phyloP scores from a whole-genome alignment of 2,329 filamentous ascomycete species.

The Neodidymelliopsis sp. region DNA sequence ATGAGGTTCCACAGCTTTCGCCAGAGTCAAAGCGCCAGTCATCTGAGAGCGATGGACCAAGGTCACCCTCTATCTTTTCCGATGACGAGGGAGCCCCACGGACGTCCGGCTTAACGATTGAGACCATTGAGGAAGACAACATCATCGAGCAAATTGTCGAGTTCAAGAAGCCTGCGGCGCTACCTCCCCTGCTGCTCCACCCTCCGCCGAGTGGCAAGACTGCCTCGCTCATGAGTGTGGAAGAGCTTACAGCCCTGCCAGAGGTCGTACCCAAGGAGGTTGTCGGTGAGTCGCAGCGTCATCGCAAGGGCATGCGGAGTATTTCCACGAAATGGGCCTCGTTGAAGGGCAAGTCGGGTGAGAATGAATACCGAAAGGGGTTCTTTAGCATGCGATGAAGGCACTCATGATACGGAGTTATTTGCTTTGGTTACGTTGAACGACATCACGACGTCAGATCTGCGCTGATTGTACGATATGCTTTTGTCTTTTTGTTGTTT shows the following conservation, averaged over 20 bases:
- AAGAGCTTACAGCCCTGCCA: conserved; percentile 30
- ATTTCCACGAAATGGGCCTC: conserved; percentile 31
- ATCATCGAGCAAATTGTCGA: conserved; percentile 38
- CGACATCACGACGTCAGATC: conserved; percentile 6
- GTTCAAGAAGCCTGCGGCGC: conserved; percentile 29
- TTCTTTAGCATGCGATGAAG: conserved; percentile 15
- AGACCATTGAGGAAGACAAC: conserved; percentile 17
- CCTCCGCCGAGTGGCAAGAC: conserved; percentile 32
- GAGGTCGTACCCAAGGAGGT: too few relatives aligned
- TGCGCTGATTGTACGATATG: too few relatives aligned
- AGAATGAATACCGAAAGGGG: conserved; percentile 11
- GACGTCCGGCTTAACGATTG: conserved; percentile 3
- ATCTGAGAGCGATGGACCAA: conserved; percentile 5
- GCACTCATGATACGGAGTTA: background rate
- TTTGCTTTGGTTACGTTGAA: too few relatives aligned
- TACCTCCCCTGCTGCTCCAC: conserved; percentile 30
- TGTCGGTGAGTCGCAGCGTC: conserved; percentile 14
- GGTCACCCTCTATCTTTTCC: conserved; percentile 17
- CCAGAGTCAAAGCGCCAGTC: conserved; percentile 23
- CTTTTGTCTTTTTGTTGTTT: too few relatives aligned
- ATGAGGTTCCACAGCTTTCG: conserved; percentile 2
- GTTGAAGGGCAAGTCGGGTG: conserved; percentile 23
- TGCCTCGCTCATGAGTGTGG: conserved; percentile 9
- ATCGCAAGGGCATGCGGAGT: conserved; percentile 34
- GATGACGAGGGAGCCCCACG: conserved; percentile 10